These are phyloP conservation scores for Microascus cirrosus DNA, from an alignment of 2,329 filamentous ascomycete genomes.

Conservation along the genomic window DNA sequence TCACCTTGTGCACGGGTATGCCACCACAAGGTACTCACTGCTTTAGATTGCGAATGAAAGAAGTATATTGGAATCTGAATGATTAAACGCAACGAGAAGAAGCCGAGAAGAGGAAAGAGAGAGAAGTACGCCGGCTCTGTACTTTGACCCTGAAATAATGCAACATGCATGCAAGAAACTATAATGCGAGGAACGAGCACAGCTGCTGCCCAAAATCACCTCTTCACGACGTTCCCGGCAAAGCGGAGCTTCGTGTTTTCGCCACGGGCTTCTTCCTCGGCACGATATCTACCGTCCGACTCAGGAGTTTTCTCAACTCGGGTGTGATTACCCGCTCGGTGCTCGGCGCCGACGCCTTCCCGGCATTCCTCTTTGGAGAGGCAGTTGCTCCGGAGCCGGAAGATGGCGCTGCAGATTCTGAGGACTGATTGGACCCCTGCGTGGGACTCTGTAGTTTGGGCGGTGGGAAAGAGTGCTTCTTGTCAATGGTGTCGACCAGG, in stretches of 20 bases:
- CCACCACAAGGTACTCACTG: background rate
- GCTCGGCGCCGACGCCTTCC: conserved; percentile 22
- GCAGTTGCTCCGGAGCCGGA: conserved; percentile 7
- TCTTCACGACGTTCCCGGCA: background rate
- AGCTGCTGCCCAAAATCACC: background rate
- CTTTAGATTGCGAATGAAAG: background rate
- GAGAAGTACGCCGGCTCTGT: background rate
- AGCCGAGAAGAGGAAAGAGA: background rate
- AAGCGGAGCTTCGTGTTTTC: background rate
- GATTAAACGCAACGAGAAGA: background rate
- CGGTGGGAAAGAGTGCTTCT: conserved; percentile 71
- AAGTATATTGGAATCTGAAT: background rate
- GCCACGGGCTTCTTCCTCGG: conserved; percentile 11
- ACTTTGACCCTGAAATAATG: background rate
- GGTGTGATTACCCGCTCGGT: conserved; percentile 43
- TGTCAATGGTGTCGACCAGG: conserved; percentile 83
- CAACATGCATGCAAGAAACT: background rate
- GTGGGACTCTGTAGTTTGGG: conserved; percentile 2
- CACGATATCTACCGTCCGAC: conserved; percentile 32
- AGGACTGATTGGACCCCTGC: background rate
- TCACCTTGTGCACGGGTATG: background rate
- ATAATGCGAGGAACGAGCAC: background rate
- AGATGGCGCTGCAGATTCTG: conserved; percentile 6
- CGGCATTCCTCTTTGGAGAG: conserved; percentile 5
- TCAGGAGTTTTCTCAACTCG: conserved; percentile 42